Conservation (phyloP, 1,284 basidiomycete species). For the Fistulinella staudtii region DNA sequence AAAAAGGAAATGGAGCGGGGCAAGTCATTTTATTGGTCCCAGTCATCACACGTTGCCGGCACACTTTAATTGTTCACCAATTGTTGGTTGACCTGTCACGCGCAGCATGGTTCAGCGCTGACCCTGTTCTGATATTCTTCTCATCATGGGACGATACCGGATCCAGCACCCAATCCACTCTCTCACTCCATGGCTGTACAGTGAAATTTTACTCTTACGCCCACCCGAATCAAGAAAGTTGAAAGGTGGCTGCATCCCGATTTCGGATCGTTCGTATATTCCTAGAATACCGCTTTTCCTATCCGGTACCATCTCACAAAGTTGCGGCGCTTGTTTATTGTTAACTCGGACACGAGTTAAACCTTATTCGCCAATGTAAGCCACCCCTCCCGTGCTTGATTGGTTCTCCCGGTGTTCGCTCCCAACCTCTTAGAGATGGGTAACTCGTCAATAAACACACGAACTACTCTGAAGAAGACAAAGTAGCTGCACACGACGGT, state of each 20-base stretch:
- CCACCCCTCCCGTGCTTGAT: not conserved
- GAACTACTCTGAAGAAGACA: not conserved
- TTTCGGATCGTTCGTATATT: slow-evolving; percentile 15
- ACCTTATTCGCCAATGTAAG: slow-evolving; percentile 18
- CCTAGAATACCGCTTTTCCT: slow-evolving; percentile 11
- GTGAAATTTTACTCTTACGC: slow-evolving; percentile 22
- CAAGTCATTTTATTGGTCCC: slow-evolving; percentile 9
- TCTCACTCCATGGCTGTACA: slow-evolving; percentile 11
- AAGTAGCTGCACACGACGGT: not conserved
- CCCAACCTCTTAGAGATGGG: not conserved
- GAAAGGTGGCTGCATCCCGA: slow-evolving; percentile 25
- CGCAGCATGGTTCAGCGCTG: slow-evolving; percentile 11
- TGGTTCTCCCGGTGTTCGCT: not conserved
- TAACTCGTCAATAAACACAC: not conserved
- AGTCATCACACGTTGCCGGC: slow-evolving; percentile 28
- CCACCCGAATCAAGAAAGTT: slow-evolving; percentile 31
- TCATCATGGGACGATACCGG: slow-evolving; percentile 22
- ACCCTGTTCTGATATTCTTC: slow-evolving; percentile 12
- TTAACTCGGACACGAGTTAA: slow-evolving; percentile 14
- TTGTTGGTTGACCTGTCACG: slow-evolving; percentile 12
- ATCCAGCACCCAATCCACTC: slow-evolving; percentile 18
- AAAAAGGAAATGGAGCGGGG: slow-evolving; percentile 31
- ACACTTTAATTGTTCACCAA: slow-evolving; percentile 31
- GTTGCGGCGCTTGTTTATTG: slow-evolving; percentile 21
- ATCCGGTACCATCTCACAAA: slow-evolving; percentile 7